Percentiles rank a stretch among this genome's conserved stretches.
phyloP scores from a whole-genome alignment of 495 filamentous ascomycete genomes.

The Daldinia bambusicola region DNA sequence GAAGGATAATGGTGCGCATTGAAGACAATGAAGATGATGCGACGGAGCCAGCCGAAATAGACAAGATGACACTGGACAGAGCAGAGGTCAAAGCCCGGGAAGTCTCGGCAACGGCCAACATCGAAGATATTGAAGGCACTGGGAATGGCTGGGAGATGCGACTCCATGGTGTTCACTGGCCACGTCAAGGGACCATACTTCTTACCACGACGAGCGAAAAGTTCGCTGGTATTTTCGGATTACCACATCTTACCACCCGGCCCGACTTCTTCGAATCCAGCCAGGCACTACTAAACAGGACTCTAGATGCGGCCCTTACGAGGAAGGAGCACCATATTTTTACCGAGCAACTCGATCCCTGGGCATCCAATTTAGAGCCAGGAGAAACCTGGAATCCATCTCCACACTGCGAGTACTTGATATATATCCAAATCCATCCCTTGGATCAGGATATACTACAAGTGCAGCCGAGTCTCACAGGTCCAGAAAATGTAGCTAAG shows the following conservation, averaged over 20 bases:
- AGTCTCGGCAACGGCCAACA: conserved; percentile 70
- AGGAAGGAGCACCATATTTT: conserved; percentile 64
- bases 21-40: conserved; percentile 57
- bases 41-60: conserved; percentile 43
- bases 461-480: conserved; percentile 41
- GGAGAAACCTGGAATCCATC: conserved; percentile 66
- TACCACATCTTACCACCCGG: conserved; percentile 83
- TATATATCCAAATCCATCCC: conserved; percentile 86
- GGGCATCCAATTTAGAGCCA: conserved; percentile 68
- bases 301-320: conserved; percentile 72
- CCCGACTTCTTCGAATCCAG: conserved; percentile 72
- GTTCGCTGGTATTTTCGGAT: conserved; percentile 85
- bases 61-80: conserved; percentile 38
- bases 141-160: conserved; percentile 78
- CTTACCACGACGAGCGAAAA: conserved; percentile 91
- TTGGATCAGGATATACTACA: conserved; percentile 57
- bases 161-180: conserved; percentile 85
- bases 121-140: conserved; percentile 73
- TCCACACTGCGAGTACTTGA: conserved; percentile 87
- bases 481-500: conserved; percentile 49
- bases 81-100: conserved; percentile 60
- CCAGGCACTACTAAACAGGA: conserved; percentile 73
- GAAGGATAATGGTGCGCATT: conserved; percentile 62
- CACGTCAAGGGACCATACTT: conserved; percentile 75
- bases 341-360: conserved; percentile 62